These are phyloP conservation scores for Paramecium tetraurelia DNA, from an alignment of 73 alveolate genomes.

Conservation along the genomic window DNA sequence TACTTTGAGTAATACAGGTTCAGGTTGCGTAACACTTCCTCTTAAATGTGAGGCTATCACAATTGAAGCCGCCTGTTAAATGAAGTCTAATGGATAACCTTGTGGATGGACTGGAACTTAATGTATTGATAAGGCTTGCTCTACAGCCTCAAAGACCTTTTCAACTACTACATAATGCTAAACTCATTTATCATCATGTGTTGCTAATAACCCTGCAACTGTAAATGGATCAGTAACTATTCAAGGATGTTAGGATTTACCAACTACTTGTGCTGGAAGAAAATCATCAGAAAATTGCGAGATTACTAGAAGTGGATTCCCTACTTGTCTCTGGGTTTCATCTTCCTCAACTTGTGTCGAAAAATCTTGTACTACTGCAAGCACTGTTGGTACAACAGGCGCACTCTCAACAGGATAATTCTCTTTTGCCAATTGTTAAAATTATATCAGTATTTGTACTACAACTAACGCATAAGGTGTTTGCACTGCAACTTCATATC, in stretches of 20 bases:
- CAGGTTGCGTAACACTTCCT: neutral
- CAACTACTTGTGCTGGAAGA: neutral
- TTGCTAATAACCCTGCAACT: neutral
- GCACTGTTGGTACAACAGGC: neutral
- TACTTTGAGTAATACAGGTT: neutral
- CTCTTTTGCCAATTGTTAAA: neutral
- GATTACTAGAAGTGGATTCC: neutral
- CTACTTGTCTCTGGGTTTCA: neutral
- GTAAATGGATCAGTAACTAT: neutral
- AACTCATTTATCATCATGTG: neutral
- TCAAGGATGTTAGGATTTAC: neutral
- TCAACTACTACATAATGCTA: neutral
- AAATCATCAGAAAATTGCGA: neutral
- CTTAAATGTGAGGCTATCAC: neutral
- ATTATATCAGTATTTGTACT: neutral
- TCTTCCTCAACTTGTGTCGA: neutral
- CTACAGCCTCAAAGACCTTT: neutral
- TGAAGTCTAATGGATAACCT: neutral
- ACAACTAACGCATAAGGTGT: no score
- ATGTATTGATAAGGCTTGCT: neutral
- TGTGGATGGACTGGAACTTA: slow-evolving; percentile 29
- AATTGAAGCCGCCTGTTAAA: neutral
- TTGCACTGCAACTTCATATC: no score
- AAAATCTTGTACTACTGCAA: neutral
- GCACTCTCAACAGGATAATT: neutral